Percentiles rank a stretch among this genome's conserved stretches.
These are phyloP conservation scores for Vicia faba DNA, from an alignment of 306 rosid genomes.

Conservation along the genomic window DNA sequence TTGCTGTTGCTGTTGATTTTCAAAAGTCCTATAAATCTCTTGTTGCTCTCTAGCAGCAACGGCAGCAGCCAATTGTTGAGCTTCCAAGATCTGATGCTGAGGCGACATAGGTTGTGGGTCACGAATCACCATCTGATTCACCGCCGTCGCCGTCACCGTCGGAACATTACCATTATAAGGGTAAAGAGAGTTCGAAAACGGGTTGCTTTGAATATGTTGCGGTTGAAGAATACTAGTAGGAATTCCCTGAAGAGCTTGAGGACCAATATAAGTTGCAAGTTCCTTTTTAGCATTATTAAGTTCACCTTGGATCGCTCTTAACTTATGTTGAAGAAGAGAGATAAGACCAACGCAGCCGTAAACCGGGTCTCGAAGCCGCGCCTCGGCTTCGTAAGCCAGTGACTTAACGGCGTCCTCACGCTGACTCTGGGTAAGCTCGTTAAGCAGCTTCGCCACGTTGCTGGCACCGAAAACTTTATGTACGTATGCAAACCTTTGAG, in stretches of 20 bases:
- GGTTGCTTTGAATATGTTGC: constrained; percentile 42
- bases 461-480: constrained; percentile 95
- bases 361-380: constrained; percentile 82
- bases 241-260: constrained; percentile 61
- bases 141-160: constrained; percentile 24
- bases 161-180: constrained; percentile 50
- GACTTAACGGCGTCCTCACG: constrained; percentile 93
- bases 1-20: constrained; percentile 53
- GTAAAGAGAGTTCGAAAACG: constrained; percentile 36
- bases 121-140: constrained; percentile 53
- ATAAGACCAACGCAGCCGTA: constrained; percentile 94
- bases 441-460: constrained; percentile 79
- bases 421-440: constrained; percentile 65
- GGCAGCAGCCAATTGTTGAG: constrained; percentile 70
- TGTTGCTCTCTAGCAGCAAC: constrained; percentile 71
- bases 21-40: constrained; percentile 58
- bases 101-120: constrained; percentile 45
- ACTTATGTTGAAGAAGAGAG: constrained; percentile 78
- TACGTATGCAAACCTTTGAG: constrained; percentile 73
- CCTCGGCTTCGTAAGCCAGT: constrained; percentile 85
- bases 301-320: constrained; percentile 56
- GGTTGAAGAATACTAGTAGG: constrained; percentile 41
- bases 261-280: constrained; percentile 72
- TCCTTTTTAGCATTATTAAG: constrained; percentile 69
- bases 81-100: constrained; percentile 61